Conservation (phyloP, 257 asterid genomes). For the Nicotiana tomentosiformis region DNA sequence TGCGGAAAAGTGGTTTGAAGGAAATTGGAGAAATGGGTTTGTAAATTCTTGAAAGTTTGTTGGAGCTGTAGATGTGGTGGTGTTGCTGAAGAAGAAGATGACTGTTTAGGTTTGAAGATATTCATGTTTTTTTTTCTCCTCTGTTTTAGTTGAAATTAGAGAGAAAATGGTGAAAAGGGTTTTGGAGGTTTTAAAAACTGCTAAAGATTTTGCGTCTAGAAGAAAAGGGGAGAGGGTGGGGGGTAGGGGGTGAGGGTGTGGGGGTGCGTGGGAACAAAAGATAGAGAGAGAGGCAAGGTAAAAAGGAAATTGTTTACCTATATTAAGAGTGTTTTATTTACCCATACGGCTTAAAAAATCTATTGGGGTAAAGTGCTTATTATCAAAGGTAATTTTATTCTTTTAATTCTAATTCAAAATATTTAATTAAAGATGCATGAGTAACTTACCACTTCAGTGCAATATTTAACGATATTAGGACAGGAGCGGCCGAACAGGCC, state of each 20-base stretch:
- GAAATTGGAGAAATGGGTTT: slow-evolving; percentile 51
- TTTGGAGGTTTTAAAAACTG: background rate
- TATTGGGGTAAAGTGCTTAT: no score
- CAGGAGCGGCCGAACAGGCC: no score
- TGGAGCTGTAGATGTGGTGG: slow-evolving; percentile 47
- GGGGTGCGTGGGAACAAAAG: background rate
- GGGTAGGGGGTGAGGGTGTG: background rate
- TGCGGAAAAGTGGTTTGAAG: slow-evolving; percentile 24
- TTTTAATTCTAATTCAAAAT: no score
- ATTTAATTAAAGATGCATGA: no score
- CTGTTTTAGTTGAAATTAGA: background rate
- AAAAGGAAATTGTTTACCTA: no score
- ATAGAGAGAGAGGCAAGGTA: background rate
- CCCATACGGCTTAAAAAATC: no score
- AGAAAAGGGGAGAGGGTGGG: background rate
- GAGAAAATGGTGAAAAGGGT: background rate
- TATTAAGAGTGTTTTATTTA: no score
- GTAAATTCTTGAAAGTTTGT: slow-evolving; percentile 55
- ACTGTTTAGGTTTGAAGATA: slow-evolving; percentile 41
- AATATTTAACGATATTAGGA: no score
- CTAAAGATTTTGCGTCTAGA: background rate
- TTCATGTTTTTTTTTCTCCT: slow-evolving; percentile 24
- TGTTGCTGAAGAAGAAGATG: slow-evolving; percentile 22
- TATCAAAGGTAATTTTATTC: no score
- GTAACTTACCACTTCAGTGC: no score